phyloP scores from a whole-genome alignment of 2,329 filamentous ascomycete genomes.

The Herpotrichia juniperi region DNA sequence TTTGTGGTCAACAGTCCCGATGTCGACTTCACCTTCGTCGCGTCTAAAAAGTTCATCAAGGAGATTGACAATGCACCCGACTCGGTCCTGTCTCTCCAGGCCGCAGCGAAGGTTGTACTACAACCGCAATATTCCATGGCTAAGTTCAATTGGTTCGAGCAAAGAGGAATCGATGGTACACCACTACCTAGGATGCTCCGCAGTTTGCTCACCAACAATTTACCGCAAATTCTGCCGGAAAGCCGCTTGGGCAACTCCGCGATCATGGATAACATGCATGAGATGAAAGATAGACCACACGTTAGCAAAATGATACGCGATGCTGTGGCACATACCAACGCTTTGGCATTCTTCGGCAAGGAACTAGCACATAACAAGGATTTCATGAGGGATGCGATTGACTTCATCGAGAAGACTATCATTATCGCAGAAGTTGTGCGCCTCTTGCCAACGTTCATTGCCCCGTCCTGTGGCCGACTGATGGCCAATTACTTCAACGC shows the following conservation, averaged over 20 bases:
- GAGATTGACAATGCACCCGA: background rate
- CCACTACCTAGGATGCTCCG: constrained; percentile 26
- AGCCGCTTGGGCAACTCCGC: constrained; percentile 3
- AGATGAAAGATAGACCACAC: background rate
- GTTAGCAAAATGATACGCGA: constrained; percentile 19
- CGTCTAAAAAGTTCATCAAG: background rate
- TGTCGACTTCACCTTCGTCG: background rate
- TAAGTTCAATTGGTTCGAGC: constrained; percentile 39
- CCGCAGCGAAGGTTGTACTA: constrained; percentile 24
- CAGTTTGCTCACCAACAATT: constrained; percentile 27
- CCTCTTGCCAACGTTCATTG: constrained; percentile 21
- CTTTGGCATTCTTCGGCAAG: constrained; percentile 22
- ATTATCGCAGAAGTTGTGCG: constrained; percentile 30
- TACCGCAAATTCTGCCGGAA: constrained; percentile 21
- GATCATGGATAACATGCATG: background rate
- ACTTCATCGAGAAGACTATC: constrained; percentile 31
- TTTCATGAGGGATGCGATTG: constrained; percentile 26
- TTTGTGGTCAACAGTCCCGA: background rate
- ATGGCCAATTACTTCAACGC: background rate
- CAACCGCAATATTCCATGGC: constrained; percentile 31
- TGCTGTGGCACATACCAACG: constrained; percentile 18
- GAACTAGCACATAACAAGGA: constrained; percentile 26
- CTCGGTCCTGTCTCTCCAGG: constrained; percentile 11
- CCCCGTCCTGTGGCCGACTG: constrained; percentile 6
- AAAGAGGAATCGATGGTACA: constrained; percentile 31